Conservation (phyloP, 2,329 filamentous ascomycete genomes). For the Cyphellophora attinorum region DNA sequence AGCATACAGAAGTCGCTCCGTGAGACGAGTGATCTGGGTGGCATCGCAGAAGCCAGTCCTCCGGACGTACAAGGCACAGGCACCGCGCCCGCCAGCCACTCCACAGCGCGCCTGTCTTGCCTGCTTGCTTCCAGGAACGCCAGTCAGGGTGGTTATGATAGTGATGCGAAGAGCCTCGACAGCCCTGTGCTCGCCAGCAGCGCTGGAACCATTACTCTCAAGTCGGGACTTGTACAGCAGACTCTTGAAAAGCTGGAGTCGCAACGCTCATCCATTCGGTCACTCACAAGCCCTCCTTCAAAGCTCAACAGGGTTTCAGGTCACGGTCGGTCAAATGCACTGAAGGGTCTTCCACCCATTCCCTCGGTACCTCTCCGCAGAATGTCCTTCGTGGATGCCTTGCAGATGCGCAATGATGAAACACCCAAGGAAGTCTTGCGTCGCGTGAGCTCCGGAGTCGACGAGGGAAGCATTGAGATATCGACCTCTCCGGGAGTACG, state of each 20-base stretch:
- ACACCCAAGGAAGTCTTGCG: slow-evolving; percentile 7
- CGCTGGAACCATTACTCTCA: slow-evolving; percentile 9
- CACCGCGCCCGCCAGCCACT: slow-evolving; percentile 7
- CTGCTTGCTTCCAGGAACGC: slow-evolving; percentile 14
- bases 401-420: slow-evolving; percentile 6
- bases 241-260: slow-evolving; percentile 1
- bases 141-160: slow-evolving; percentile 18
- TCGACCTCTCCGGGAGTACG: slow-evolving; percentile 2
- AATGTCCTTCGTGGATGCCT: slow-evolving; percentile 4
- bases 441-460: slow-evolving; percentile 4
- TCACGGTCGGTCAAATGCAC: not conserved
- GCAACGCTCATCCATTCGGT: not conserved
- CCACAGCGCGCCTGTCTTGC: slow-evolving; percentile 13
- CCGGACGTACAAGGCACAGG: not conserved
- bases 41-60: not conserved
- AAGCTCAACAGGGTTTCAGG: no score
- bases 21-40: not conserved
- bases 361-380: slow-evolving; percentile 2
- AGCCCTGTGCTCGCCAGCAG: slow-evolving; percentile 10
- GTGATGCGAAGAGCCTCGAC: slow-evolving; percentile 18
- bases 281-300: not conserved
- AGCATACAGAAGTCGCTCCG: slow-evolving; percentile 2
- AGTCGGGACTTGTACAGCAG: slow-evolving; percentile 2
- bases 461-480: slow-evolving; percentile 8
- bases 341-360: no score